A percentile compares a stretch with the other conserved stretches of the same genome.
Evolutionary conservation across 805 yeast species (phyloP).

Genomic region (Candida alai): DNA sequence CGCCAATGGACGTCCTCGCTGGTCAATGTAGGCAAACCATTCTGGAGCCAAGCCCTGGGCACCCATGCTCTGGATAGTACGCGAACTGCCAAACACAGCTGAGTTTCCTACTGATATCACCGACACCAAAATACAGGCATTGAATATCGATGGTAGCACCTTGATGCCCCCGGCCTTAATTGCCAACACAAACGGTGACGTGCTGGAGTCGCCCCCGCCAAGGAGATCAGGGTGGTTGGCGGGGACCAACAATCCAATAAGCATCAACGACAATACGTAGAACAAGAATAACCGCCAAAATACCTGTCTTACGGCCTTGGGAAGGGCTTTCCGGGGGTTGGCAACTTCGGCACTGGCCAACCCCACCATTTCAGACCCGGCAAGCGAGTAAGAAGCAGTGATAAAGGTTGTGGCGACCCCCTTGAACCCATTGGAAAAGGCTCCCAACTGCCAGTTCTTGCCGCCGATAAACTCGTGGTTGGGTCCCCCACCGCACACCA

Average conservation of each 20-base stretch:
- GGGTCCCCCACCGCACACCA: conserved; percentile 39
- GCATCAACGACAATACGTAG: conserved; percentile 30
- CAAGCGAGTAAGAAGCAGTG: conserved; percentile 35
- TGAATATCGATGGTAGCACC: conserved; percentile 68
- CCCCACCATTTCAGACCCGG: conserved; percentile 37
- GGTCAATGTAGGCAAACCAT: conserved; percentile 36
- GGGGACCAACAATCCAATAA: conserved; percentile 45
- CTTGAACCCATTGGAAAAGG: conserved; percentile 36
- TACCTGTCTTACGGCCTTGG: conserved; percentile 41
- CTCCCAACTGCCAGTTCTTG: conserved; percentile 30
- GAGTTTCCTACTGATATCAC: conserved; percentile 77
- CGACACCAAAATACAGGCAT: conserved; percentile 68
- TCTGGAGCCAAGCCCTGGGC: conserved; percentile 69
- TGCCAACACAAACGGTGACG: conserved; percentile 78
- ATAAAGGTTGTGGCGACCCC: conserved; percentile 37
- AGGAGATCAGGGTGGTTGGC: conserved; percentile 45
- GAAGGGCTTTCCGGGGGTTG: conserved; percentile 36
- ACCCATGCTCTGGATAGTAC: conserved; percentile 65
- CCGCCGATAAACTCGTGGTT: conserved; percentile 33
- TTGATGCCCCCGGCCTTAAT: conserved; percentile 56
- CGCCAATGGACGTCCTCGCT: conserved; percentile 39
- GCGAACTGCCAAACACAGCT: conserved; percentile 68
- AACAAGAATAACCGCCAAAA: conserved; percentile 42
- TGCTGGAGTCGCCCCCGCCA: conserved; percentile 49
- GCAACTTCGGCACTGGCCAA: conserved; percentile 37